Evolutionary conservation across 106 monocot genomes (phyloP), one percentile per base, ranked within the genome.

Genomic region (Vanilla planifolia): DNA sequence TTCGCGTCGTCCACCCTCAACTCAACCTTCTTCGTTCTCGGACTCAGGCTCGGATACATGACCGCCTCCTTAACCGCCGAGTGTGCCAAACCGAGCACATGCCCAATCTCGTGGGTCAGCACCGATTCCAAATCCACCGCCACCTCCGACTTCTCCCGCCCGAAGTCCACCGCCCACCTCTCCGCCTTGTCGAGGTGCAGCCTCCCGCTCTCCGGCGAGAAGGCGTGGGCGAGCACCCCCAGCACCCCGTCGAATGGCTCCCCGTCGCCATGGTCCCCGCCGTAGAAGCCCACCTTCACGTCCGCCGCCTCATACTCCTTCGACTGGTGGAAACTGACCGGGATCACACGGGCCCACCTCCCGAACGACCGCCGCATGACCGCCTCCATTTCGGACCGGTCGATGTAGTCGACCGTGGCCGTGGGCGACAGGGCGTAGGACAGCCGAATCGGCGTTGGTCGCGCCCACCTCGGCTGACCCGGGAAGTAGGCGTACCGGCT

Each of bases 21-120:
- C 4, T 81, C 76, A 4, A 64, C 71, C 67, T 91, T 96, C 67
- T 28, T 84, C 1, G 47, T 66, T 64, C 91, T 60, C 47, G 91
- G 91, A 14, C 61, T 71, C 17, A 91, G 36, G 67, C 81, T 91
- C 5, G 96, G 96, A 62, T 81, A 96, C 96, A 96, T 96, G 22
- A 96, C 65, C 5, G 96, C 80, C 30, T 79, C 86, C 62, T 63
- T 66, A 19, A 73, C 84, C 55, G 77, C 8, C 53, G 91, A 77
- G 67, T 96, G 96, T 0, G 71, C 90, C 15, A 96, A 66, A 1
- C 96, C 96, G 8, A 96, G 79, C 0, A 90, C 72, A 55, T 96
- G 96, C 4, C 96, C 96, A 14, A 91, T 96, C 84, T 96, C 96
- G 68, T 96, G 96, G 41, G 91, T 96, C 58, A 77, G 74, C 47